Evolutionary conservation across 805 yeast species (phyloP), one percentile per base, ranked within the genome.

Genomic region (Grigorovia yakushimaensis): DNA sequence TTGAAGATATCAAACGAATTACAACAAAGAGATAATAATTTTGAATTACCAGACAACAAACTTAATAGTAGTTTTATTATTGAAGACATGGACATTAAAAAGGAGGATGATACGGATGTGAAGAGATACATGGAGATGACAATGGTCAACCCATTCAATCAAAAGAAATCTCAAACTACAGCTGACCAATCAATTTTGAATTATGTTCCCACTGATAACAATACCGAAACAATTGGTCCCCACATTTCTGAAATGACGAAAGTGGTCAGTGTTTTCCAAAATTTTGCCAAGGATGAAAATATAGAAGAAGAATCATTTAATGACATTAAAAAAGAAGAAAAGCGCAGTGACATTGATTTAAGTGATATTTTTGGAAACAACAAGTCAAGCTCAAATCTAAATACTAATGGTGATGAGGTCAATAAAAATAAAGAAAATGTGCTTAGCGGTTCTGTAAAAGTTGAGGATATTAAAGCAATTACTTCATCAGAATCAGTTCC

Each of bases 201-300:
- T 6, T 39, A 21, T 21, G 41, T 33, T 42, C 36, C 37, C 17
- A 39, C 35, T 38, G 24, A 19, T 5, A 51, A 44, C 18, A 53
- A 51, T 13, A 41, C 30, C 5, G n/a, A 41, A 6, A 27, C 43
- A 10, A 24, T 9, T 18, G 19, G 17, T 5, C 22, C 30, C 6
- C 30, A 9, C 11, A 10, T 62, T n/a, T 58, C 62, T 9, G 66
- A 62, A 39, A 61, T 64, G 60, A 64, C 68, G 1, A 61, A 61
- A 46, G 59, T 64, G 13, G 54, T 62, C 13, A 62, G 67, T 49
- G 51, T 64, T 24, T 61, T 57, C 47, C 65, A 62, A 47, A 33
- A 49, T 33, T 13, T 30, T 11, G 48, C 44, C 24, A 24, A 39
- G 2, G 27, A 35, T 15, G 37, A 13, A 13, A 23, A 23, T 17